Evolutionary conservation across 768 basidiomycete species (phyloP), one percentile per base, ranked within the genome.

Genomic region (Pluteus cervinus): DNA sequence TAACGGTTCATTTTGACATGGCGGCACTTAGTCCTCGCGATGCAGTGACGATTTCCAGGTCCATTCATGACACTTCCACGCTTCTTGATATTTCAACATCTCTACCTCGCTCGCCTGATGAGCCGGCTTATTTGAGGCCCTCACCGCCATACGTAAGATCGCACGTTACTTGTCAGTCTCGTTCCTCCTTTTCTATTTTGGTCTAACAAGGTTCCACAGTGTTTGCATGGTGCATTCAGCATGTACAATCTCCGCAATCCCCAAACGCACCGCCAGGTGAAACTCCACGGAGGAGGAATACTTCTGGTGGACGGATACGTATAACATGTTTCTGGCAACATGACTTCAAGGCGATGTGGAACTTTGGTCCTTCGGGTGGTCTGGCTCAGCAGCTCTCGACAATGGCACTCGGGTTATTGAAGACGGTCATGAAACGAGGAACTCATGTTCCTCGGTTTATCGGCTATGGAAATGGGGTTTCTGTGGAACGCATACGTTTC

Each of bases 271-370:
- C 60, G 12, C 51, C 60, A 4, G 47, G 48, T 25, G 55, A 54
- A 44, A 37, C 45, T 29, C 36, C 53, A 45, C 64, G 50, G 52
- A 69, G 52, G 52, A 73, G 57, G 45, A 52, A 31, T 16, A 43
- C 48, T 7, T 29, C 44, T 8, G 50, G 51, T 37, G 67, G 62
- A 29, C 65, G 73, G 43, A 54, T 90, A 18, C 81, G 88, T 24
- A 76, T 93, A 44, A 91, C 87, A 2, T 93, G 88, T 53, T 92
- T 94, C 54, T 94, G 89, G 87, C 88, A 93, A 54, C 92, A 94
- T 56, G 88, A 96, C 62, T 74, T 94, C 20, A 85, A 86, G 45
- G 75, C 88, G 0, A 56, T 88, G 25, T 94, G 90, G 89, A 86
- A 79, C 25, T 72, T 91, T 35, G 80, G 79, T n/a, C n/a, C 76